These are phyloP conservation scores for Excoecaria agallocha DNA, from an alignment of 345 rosid species.

Conservation along the genomic window DNA sequence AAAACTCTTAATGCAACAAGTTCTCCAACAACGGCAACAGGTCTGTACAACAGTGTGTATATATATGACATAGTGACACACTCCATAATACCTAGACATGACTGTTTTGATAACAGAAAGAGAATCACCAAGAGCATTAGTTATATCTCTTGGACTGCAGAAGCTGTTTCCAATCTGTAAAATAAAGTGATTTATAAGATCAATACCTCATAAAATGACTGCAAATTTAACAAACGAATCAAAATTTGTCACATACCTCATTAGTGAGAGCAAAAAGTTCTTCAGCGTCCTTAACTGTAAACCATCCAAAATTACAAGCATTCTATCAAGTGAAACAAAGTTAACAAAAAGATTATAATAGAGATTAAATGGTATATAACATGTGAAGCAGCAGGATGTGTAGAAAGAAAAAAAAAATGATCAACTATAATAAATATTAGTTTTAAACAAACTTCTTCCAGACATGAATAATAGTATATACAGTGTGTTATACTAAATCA, in stretches of 20 bases:
- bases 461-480: background rate
- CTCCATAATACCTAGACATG: conserved; percentile 66
- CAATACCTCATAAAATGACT: background rate
- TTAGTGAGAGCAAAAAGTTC: conserved; percentile 56
- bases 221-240: background rate
- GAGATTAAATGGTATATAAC: background rate
- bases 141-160: conserved; percentile 42
- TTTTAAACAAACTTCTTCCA: background rate
- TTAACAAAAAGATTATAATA: background rate
- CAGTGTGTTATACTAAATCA: background rate
- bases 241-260: conserved; percentile 49
- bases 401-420: background rate
- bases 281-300: conserved; percentile 52
- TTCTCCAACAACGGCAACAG: too few relatives aligned
- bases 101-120: conserved; percentile 40
- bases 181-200: conserved; percentile 11
- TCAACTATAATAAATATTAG: background rate
- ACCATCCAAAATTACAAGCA: conserved; percentile 86
- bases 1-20: too few relatives aligned
- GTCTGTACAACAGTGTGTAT: too few relatives aligned
- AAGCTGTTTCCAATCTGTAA: conserved; percentile 55
- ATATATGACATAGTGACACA: too few relatives aligned
- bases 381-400: background rate
- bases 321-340: conserved; percentile 42
- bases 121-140: conserved; percentile 24